Evolutionary conservation across 495 filamentous ascomycete species (phyloP).

Genomic region (Penicillium malachiteum): DNA sequence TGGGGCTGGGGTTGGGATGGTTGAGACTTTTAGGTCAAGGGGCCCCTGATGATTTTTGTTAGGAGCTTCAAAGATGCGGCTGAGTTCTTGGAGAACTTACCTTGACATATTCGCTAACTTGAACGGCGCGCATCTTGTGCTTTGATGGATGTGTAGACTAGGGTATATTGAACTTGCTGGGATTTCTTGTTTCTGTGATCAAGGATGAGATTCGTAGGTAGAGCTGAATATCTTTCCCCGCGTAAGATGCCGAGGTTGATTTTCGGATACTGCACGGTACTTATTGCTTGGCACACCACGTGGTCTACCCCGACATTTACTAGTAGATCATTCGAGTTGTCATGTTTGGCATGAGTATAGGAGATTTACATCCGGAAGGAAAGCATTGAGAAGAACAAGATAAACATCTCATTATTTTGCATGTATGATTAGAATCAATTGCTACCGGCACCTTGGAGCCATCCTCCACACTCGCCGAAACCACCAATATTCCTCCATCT

Average conservation of each 20-base stretch:
- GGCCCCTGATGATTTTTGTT: slow-evolving; percentile 58
- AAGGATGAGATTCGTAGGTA: not conserved
- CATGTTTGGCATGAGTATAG: too few relatives aligned
- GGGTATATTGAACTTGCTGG: not conserved
- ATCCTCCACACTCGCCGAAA: too few relatives aligned
- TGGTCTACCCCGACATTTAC: not conserved
- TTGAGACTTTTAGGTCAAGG: slow-evolving; percentile 69
- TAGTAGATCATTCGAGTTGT: too few relatives aligned
- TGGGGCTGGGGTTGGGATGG: slow-evolving; percentile 71
- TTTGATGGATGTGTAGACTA: not conserved
- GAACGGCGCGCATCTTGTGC: slow-evolving; percentile 75
- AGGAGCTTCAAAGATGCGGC: slow-evolving; percentile 6
- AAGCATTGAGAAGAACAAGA: too few relatives aligned
- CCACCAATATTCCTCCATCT: too few relatives aligned
- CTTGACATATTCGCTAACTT: slow-evolving; percentile 80
- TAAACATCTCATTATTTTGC: too few relatives aligned
- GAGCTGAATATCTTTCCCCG: not conserved
- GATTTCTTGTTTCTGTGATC: not conserved
- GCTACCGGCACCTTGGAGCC: too few relatives aligned
- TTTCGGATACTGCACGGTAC: not conserved
- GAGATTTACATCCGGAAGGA: too few relatives aligned
- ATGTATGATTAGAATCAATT: too few relatives aligned
- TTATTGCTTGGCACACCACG: not conserved
- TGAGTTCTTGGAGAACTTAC: slow-evolving; percentile 36
- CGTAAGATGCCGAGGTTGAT: slow-evolving; percentile 2